Conservation (phyloP, 176 grass and related monocot species). For the Otatea glauca region DNA sequence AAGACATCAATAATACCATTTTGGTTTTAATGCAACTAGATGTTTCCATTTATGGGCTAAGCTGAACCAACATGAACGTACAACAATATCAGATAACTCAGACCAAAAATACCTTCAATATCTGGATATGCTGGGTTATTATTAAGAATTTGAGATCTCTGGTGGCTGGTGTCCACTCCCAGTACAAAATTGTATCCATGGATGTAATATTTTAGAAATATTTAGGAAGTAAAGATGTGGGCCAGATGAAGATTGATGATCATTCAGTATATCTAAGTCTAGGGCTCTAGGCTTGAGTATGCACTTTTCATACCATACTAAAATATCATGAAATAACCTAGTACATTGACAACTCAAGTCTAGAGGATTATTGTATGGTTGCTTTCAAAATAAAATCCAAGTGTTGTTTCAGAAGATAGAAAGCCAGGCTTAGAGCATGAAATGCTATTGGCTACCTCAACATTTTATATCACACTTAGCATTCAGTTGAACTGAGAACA, state of each 20-base stretch:
- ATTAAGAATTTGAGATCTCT: neutral
- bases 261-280: neutral
- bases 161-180: neutral
- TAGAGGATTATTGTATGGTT: neutral
- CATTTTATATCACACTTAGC: neutral
- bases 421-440: neutral
- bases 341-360: neutral
- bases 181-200: constrained; percentile 26
- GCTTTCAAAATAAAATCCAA: constrained; percentile 1
- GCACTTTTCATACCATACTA: neutral
- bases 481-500: neutral
- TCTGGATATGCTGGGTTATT: constrained; percentile 1
- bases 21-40: constrained; percentile 19
- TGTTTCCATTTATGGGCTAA: constrained; percentile 3
- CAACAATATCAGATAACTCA: constrained; percentile 9
- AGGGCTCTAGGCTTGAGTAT: neutral
- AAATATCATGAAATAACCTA: neutral
- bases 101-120: constrained; percentile 4
- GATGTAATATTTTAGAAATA: constrained; percentile 17
- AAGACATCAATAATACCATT: constrained; percentile 29
- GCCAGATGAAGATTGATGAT: neutral
- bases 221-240: neutral
- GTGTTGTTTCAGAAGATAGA: neutral
- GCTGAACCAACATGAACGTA: neutral
- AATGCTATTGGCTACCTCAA: neutral